These are phyloP conservation scores for Amanita exitialis DNA, from an alignment of 768 basidiomycete genomes.

Conservation along the genomic window DNA sequence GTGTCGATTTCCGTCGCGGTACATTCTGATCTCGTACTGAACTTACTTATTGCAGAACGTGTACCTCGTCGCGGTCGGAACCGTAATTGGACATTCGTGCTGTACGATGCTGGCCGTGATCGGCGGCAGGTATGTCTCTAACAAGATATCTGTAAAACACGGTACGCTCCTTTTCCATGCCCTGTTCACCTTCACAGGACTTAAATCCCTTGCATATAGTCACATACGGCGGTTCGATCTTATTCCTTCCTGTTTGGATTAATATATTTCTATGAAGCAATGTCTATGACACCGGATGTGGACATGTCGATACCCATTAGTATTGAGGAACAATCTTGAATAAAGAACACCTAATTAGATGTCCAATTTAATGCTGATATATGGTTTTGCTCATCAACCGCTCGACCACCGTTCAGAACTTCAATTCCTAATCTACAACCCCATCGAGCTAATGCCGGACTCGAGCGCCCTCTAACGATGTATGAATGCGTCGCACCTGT, in stretches of 20 bases:
- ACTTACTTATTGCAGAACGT: slow-evolving; percentile 56
- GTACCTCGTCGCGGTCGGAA: slow-evolving; percentile 83
- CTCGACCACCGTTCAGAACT: too few relatives aligned
- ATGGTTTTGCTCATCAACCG: too few relatives aligned
- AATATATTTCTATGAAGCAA: slow-evolving; percentile 66
- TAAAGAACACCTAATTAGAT: neutral
- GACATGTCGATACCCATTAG: slow-evolving; percentile 11
- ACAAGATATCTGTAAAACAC: slow-evolving; percentile 91
- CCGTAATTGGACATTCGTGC: slow-evolving; percentile 76
- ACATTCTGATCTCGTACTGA: neutral
- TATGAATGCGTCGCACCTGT: too few relatives aligned
- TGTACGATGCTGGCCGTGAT: slow-evolving; percentile 89
- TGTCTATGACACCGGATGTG: slow-evolving; percentile 20
- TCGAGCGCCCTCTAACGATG: too few relatives aligned
- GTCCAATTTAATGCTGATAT: too few relatives aligned
- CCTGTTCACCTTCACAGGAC: slow-evolving; percentile 4
- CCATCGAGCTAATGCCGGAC: too few relatives aligned
- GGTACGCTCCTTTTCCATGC: slow-evolving; percentile 37
- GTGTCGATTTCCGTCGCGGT: slow-evolving; percentile 11
- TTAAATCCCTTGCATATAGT: slow-evolving; percentile 33
- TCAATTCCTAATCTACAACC: too few relatives aligned
- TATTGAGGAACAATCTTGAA: neutral
- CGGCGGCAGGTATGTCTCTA: slow-evolving; percentile 88
- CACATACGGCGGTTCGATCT: slow-evolving; percentile 68
- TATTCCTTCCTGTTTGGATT: slow-evolving; percentile 82